These are phyloP conservation scores for Backusella morwellensis DNA, from an alignment of 192 early-diverging fungal species.

Conservation along the genomic window DNA sequence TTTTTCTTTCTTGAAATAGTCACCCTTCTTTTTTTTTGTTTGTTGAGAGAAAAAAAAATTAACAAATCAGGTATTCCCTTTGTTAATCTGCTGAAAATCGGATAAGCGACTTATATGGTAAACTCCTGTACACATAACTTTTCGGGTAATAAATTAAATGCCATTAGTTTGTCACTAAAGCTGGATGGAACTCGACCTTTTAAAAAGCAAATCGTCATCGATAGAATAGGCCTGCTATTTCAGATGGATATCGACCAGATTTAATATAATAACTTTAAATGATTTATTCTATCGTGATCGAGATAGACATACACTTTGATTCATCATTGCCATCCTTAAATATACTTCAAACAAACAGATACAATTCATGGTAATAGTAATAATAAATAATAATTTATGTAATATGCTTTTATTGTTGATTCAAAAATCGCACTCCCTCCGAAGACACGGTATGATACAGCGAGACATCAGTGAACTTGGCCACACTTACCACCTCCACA, in stretches of 20 bases:
- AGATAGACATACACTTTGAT: too few species aligned
- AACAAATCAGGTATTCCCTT: neutral
- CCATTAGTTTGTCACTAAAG: too few species aligned
- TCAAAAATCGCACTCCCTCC: neutral
- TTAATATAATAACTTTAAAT: too few species aligned
- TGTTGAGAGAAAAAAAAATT: neutral
- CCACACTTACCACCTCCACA: conserved; percentile 25
- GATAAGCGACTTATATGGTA: neutral
- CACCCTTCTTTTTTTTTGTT: neutral
- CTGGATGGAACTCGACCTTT: too few species aligned
- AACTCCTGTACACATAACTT: neutral
- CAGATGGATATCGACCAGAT: too few species aligned
- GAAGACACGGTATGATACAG: conserved; percentile 2
- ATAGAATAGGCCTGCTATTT: too few species aligned
- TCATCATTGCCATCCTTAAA: too few species aligned
- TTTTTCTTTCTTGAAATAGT: neutral
- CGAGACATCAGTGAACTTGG: conserved; percentile 25
- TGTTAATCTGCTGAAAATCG: neutral
- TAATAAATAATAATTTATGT: neutral
- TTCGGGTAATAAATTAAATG: neutral
- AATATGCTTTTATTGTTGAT: conserved; percentile 10
- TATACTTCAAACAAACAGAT: too few species aligned
- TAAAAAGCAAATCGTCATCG: too few species aligned
- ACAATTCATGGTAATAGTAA: too few species aligned
- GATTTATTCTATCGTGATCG: too few species aligned